A percentile compares a stretch with the other conserved stretches of the same genome.
phyloP scores from a whole-genome alignment of 371 early-diverging fungal genomes.

The Caulochytrium protostelioides region DNA sequence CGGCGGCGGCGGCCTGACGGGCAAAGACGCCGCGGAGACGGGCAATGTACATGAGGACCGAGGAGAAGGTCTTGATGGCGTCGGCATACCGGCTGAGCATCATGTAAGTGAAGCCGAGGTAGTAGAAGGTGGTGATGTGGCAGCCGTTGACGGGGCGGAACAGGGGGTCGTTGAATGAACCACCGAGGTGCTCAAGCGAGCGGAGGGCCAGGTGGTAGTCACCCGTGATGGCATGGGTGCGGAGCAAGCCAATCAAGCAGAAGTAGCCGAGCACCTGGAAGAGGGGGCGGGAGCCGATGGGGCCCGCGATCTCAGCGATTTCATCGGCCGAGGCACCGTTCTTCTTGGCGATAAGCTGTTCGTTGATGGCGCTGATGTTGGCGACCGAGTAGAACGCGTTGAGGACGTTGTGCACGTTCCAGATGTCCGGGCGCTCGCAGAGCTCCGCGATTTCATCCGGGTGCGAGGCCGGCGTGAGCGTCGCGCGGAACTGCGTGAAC shows the following conservation, averaged over 20 bases:
- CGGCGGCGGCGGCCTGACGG: no score
- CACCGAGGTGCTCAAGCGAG: conserved; percentile 75
- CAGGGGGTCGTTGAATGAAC: conserved; percentile 32
- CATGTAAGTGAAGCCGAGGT: conserved; percentile 88
- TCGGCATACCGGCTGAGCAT: conserved; percentile 92
- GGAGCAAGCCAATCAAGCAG: conserved; percentile 69
- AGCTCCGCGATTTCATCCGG: conserved; percentile 60
- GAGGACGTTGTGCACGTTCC: conserved; percentile 84
- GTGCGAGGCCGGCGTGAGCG: no score
- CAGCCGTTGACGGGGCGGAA: conserved; percentile 84
- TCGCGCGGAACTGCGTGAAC: conserved; percentile 77
- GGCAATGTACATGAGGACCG: conserved; percentile 70
- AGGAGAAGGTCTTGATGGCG: conserved; percentile 77
- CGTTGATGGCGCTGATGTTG: conserved; percentile 77
- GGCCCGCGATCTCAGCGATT: conserved; percentile 15
- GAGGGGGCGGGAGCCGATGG: conserved; percentile 26
- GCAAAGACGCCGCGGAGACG: no score
- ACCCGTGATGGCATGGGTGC: conserved; percentile 82
- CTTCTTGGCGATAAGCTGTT: conserved; percentile 66
- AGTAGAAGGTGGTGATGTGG: conserved; percentile 87
- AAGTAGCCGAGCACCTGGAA: conserved; percentile 95
- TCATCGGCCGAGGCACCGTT: conserved; percentile 33
- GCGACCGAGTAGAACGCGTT: conserved; percentile 82
- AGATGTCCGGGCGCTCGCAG: conserved; percentile 57
- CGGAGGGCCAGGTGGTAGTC: conserved; percentile 82